A percentile compares a stretch with the other conserved stretches of the same genome.
phyloP scores from a whole-genome alignment of 2,329 filamentous ascomycete genomes.

The Onygenales sp. region DNA sequence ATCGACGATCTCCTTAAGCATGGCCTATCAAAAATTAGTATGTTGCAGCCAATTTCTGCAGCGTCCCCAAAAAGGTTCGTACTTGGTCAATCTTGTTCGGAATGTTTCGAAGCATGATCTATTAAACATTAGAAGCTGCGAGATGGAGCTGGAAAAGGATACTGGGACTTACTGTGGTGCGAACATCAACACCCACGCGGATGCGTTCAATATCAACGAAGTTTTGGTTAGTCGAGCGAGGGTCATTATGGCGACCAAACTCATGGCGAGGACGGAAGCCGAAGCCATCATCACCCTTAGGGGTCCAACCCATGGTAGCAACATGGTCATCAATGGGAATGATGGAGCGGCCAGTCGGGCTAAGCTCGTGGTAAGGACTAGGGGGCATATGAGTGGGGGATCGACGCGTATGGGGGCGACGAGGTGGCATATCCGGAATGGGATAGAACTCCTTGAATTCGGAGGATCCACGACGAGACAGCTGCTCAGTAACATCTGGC shows the following conservation, averaged over 20 bases:
- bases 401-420: conserved; percentile 11
- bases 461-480: conserved; percentile 7
- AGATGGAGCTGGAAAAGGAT: background rate
- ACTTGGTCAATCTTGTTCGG: conserved; percentile 74
- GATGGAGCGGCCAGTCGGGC: conserved; percentile 31
- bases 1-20: conserved; percentile 72
- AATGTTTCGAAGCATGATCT: conserved; percentile 94
- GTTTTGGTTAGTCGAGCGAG: conserved; percentile 31
- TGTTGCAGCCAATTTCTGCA: conserved; percentile 7
- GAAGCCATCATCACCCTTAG: conserved; percentile 19
- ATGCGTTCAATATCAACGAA: conserved; percentile 36
- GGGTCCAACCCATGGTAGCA: conserved; percentile 23
- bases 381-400: conserved; percentile 8
- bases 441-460: conserved; percentile 11
- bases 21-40: conserved; percentile 35
- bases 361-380: conserved; percentile 23
- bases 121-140: conserved; percentile 8
- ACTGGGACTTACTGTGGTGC: conserved; percentile 55
- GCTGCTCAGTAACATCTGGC: conserved; percentile 19
- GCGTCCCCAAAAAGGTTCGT: conserved; percentile 11
- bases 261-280: conserved; percentile 21
- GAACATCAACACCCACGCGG: conserved; percentile 56
- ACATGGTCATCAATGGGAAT: conserved; percentile 27
- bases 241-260: conserved; percentile 17
- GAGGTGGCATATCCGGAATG: conserved; percentile 11